Conservation (phyloP, 495 filamentous ascomycete genomes). For the Evansstolkia leycettana region DNA sequence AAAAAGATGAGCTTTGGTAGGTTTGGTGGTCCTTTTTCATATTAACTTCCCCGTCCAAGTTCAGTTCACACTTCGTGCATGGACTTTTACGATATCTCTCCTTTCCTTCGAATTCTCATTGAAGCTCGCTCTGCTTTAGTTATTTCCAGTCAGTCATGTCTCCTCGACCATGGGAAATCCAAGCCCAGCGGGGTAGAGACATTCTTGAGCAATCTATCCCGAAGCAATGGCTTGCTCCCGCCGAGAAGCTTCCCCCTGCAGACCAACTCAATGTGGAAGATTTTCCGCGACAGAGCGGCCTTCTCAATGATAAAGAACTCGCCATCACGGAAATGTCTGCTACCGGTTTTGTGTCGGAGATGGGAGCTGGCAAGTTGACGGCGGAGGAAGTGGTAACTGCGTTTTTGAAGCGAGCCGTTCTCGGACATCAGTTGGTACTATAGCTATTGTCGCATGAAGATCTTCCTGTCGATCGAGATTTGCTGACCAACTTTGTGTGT, state of each 20-base stretch:
- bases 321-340: constrained; percentile 45
- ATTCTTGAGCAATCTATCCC: constrained; percentile 25
- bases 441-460: not conserved
- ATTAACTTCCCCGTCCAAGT: no score
- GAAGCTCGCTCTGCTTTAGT: no score
- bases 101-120: no score
- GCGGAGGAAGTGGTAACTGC: constrained; percentile 45
- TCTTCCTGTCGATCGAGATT: not conserved
- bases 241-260: constrained; percentile 15
- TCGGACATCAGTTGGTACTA: constrained; percentile 45
- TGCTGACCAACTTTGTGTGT: not conserved
- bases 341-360: constrained; percentile 37
- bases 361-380: constrained; percentile 34
- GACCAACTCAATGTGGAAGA: constrained; percentile 23
- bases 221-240: constrained; percentile 25
- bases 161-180: constrained; percentile 22
- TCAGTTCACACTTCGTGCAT: no score
- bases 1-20: no score
- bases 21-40: no score
- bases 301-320: constrained; percentile 41
- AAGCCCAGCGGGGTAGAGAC: constrained; percentile 23
- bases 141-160: no score
- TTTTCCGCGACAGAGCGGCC: constrained; percentile 29
- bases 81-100: no score
- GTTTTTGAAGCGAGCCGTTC: constrained; percentile 48